phyloP scores from a whole-genome alignment of 2,329 filamentous ascomycete genomes.

The Aspergillus tanneri region DNA sequence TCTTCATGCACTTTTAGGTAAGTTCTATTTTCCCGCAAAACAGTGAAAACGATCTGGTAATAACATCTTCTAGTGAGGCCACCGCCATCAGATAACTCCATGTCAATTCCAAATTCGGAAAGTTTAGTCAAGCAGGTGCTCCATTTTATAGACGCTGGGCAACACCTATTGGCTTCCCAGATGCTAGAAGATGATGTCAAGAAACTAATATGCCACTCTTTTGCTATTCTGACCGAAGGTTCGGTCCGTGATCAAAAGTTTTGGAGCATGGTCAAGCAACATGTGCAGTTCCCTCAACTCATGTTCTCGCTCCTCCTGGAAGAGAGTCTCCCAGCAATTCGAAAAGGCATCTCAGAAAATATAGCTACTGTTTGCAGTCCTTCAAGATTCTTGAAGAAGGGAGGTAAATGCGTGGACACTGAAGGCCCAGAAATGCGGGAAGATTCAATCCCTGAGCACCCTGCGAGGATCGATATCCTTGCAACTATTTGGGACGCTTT shows the following conservation, averaged over 20 bases:
- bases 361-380: constrained; percentile 39
- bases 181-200: constrained; percentile 24
- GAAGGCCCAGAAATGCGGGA: constrained; percentile 18
- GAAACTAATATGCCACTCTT: constrained; percentile 44
- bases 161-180: constrained; percentile 13
- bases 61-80: constrained; percentile 24
- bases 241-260: constrained; percentile 48
- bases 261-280: constrained; percentile 46
- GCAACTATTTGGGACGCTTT: constrained; percentile 48
- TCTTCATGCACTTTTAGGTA: constrained; percentile 56
- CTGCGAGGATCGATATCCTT: constrained; percentile 40
- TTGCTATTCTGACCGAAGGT: constrained; percentile 51
- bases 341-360: constrained; percentile 41
- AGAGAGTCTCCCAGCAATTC: constrained; percentile 42
- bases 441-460: constrained; percentile 23
- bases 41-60: not conserved
- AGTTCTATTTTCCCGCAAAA: constrained; percentile 10
- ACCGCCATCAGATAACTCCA: constrained; percentile 25
- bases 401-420: constrained; percentile 16
- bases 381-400: constrained; percentile 32
- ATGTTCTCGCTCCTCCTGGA: constrained; percentile 46
- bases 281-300: constrained; percentile 38
- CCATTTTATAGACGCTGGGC: constrained; percentile 33
- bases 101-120: constrained; percentile 36
- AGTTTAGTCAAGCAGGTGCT: constrained; percentile 39